Conservation (phyloP, 1,284 basidiomycete species). For the Waitea zeae region DNA sequence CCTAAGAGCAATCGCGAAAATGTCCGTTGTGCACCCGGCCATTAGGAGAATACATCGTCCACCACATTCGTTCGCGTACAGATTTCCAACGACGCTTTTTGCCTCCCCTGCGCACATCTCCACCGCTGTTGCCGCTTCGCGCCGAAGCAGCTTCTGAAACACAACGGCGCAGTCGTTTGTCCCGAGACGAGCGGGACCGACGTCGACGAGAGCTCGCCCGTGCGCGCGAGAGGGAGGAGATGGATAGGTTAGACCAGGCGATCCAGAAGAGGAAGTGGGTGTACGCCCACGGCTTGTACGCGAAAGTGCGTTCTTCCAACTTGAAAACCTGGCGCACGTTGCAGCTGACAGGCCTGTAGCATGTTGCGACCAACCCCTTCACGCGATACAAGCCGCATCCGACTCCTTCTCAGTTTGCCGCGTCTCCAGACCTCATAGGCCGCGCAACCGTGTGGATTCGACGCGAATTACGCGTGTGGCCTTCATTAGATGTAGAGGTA, state of each 20-base stretch:
- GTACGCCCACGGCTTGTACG: constrained; percentile 61
- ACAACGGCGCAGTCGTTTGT: constrained; percentile 24
- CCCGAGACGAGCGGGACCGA: constrained; percentile 30
- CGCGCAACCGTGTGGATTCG: constrained; percentile 68
- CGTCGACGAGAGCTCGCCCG: no score
- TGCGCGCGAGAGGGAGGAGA: constrained; percentile 25
- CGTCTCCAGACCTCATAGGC: constrained; percentile 53
- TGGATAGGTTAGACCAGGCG: constrained; percentile 50
- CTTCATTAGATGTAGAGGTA: constrained; percentile 68
- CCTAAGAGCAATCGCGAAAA: constrained; percentile 46
- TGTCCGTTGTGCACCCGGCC: constrained; percentile 71
- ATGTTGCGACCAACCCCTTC: constrained; percentile 70
- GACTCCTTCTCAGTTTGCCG: constrained; percentile 60
- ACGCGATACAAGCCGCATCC: constrained; percentile 74
- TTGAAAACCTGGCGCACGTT: constrained; percentile 1
- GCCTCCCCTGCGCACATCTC: constrained; percentile 40
- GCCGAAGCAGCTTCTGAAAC: constrained; percentile 12
- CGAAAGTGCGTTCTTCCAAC: constrained; percentile 38
- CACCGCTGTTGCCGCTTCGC: constrained; percentile 18
- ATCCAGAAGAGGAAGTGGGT: constrained; percentile 41
- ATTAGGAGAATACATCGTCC: constrained; percentile 66
- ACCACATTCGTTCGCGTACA: constrained; percentile 56
- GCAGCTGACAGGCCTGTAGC: constrained; percentile 25
- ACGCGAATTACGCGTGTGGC: constrained; percentile 74
- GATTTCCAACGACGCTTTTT: constrained; percentile 74